phyloP scores from a whole-genome alignment of 108 stramenopile genomes.

The Cyclotella kingstonii region DNA sequence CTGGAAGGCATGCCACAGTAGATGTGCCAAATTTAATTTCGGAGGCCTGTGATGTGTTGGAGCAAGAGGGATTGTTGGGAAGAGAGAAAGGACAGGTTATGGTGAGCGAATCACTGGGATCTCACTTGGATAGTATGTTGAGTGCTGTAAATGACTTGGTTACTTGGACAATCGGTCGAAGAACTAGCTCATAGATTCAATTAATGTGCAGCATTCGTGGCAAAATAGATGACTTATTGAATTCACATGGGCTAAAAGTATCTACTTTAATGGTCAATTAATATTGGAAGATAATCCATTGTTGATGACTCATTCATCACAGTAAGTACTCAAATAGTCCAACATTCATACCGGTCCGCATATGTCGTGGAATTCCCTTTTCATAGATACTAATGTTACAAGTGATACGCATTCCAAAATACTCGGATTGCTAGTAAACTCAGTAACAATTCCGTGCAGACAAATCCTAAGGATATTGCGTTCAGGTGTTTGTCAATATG shows the following conservation, averaged over 20 bases:
- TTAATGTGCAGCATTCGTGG: no score
- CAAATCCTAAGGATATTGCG: conserved; percentile 45
- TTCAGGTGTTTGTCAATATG: conserved; percentile 58
- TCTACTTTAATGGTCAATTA: no score
- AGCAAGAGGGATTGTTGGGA: conserved; percentile 47
- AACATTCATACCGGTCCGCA: no score
- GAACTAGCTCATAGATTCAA: not conserved
- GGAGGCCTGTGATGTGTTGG: conserved; percentile 64
- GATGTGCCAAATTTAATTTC: conserved; percentile 83
- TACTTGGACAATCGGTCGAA: conserved; percentile 10
- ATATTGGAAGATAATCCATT: no score
- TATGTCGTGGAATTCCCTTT: no score
- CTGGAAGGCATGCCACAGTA: conserved; percentile 83
- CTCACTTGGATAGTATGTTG: conserved; percentile 34
- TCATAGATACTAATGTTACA: not conserved
- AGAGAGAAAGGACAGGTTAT: conserved; percentile 5
- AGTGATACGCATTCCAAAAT: conserved; percentile 8
- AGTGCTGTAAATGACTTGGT: conserved; percentile 32
- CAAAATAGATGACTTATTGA: no score
- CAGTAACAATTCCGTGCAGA: conserved; percentile 27
- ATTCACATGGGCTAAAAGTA: no score
- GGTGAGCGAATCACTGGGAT: conserved; percentile 30
- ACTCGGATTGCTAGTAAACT: conserved; percentile 14
- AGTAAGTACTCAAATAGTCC: no score
- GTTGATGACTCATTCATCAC: no score